phyloP scores from a whole-genome alignment of 1,139 yeast species.

The Sugiyamaella xylanicola region DNA sequence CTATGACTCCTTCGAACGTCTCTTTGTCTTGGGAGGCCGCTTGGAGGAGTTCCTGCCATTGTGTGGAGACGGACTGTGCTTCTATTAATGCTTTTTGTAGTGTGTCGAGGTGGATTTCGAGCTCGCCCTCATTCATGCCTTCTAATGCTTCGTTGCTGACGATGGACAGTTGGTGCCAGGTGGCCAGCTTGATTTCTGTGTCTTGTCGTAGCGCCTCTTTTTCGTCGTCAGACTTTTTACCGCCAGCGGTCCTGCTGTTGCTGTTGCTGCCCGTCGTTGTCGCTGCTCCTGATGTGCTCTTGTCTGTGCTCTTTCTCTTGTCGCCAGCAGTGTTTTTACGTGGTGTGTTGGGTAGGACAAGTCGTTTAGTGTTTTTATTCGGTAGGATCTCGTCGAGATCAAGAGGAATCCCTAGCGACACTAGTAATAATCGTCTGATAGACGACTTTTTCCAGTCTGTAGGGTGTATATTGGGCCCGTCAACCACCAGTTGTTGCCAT shows the following conservation, averaged over 20 bases:
- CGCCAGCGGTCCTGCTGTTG: slow-evolving; percentile 1
- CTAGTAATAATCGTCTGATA: slow-evolving; percentile 57
- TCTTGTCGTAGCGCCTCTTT: slow-evolving; percentile 23
- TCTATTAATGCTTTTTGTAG: slow-evolving; percentile 36
- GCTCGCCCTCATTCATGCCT: slow-evolving; percentile 42
- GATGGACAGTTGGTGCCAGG: slow-evolving; percentile 41
- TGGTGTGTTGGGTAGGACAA: slow-evolving; percentile 35
- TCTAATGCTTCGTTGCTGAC: slow-evolving; percentile 42
- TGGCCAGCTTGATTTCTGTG: slow-evolving; percentile 31
- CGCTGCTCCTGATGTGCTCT: not conserved
- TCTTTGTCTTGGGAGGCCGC: slow-evolving; percentile 56
- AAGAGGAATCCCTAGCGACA: slow-evolving; percentile 61
- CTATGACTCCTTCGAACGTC: slow-evolving; percentile 70
- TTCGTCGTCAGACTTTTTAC: slow-evolving; percentile 13
- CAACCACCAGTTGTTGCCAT: slow-evolving; percentile 42
- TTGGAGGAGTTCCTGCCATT: slow-evolving; percentile 53
- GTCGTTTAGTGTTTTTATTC: slow-evolving; percentile 36
- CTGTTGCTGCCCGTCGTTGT: not conserved
- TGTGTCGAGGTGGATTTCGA: slow-evolving; percentile 33
- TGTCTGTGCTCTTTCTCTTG: slow-evolving; percentile 1
- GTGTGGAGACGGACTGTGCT: slow-evolving; percentile 48
- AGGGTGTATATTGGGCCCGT: slow-evolving; percentile 32
- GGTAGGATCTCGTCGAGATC: slow-evolving; percentile 56
- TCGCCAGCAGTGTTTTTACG: slow-evolving; percentile 6
- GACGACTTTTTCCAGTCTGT: slow-evolving; percentile 62